Evolutionary conservation across 2,329 filamentous ascomycete species (phyloP).

Genomic region (Lasiodiplodia sp.): DNA sequence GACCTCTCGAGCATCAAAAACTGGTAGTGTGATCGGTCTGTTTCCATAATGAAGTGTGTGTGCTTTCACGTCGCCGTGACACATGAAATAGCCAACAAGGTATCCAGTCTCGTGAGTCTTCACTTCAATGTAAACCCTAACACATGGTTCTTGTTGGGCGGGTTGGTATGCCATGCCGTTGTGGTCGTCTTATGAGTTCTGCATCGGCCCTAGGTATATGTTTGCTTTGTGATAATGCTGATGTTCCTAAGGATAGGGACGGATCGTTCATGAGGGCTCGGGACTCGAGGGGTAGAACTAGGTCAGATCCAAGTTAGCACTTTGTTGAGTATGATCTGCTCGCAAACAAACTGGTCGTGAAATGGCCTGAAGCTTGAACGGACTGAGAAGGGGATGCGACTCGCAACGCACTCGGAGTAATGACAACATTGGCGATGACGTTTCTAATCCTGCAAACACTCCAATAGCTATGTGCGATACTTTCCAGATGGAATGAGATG

Average conservation of each 20-base stretch:
- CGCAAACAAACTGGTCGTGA: background rate
- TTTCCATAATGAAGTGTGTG: background rate
- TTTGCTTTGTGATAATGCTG: background rate
- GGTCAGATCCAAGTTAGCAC: background rate
- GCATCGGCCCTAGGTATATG: background rate
- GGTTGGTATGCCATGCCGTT: background rate
- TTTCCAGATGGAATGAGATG: background rate
- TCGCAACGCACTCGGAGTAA: background rate
- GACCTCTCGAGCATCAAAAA: background rate
- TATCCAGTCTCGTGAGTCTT: background rate
- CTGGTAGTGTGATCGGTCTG: background rate
- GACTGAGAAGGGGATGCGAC: background rate
- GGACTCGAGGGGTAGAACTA: background rate
- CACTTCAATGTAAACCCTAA: background rate
- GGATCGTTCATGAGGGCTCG: background rate
- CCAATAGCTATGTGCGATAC: background rate
- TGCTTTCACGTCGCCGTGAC: background rate
- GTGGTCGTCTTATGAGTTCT: background rate
- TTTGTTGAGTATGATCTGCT: background rate
- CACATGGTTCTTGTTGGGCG: background rate
- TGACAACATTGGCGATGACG: background rate
- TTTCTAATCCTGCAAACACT: background rate
- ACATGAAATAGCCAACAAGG: background rate
- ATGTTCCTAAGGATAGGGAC: background rate
- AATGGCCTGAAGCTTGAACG: background rate